These are phyloP conservation scores for Backusella circina DNA, from an alignment of 192 early-diverging fungal genomes.

Conservation along the genomic window DNA sequence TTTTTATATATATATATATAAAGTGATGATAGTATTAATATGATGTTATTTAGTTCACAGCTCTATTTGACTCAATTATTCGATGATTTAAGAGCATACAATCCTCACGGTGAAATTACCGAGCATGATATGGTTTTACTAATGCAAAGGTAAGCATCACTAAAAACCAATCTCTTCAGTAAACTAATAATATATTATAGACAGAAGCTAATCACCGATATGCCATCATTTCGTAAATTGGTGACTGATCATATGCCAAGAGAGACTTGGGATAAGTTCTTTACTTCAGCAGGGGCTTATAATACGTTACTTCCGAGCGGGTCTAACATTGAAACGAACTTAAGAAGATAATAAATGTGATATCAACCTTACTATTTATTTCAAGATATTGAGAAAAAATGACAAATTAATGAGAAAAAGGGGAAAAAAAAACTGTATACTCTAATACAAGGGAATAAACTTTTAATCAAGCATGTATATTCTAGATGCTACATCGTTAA, in stretches of 20 bases:
- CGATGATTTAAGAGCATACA: neutral
- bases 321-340: neutral
- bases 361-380: no score
- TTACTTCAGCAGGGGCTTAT: neutral
- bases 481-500: slow-evolving; percentile 82
- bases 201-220: neutral
- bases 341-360: no score
- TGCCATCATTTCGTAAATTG: neutral
- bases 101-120: neutral
- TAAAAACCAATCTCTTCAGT: neutral
- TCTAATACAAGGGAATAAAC: neutral
- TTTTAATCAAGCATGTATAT: slow-evolving; percentile 75
- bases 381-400: no score
- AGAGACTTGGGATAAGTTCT: neutral
- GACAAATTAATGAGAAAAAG: no score
- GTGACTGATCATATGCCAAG: neutral
- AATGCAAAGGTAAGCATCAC: neutral
- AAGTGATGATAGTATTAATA: neutral
- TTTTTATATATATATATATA: neutral
- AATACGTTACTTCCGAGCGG: neutral
- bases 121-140: neutral
- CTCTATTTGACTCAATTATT: neutral
- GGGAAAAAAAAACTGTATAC: neutral
- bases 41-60: neutral
- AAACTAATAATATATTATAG: neutral